phyloP scores from a whole-genome alignment of 176 grass and related monocot genomes.

The Thinopyrum elongatum region DNA sequence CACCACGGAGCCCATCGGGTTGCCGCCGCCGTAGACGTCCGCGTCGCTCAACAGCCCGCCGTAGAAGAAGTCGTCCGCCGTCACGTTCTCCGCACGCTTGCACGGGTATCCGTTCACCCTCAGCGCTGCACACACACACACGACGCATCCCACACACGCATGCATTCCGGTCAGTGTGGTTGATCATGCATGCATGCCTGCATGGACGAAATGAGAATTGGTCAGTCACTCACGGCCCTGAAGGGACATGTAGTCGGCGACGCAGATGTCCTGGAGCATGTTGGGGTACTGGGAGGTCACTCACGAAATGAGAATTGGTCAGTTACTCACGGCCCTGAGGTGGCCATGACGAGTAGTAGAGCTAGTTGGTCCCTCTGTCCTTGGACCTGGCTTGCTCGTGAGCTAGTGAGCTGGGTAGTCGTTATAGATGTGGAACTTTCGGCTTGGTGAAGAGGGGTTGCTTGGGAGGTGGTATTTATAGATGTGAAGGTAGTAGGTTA shows the following conservation, averaged over 20 bases:
- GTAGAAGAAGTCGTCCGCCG: constrained; percentile 67
- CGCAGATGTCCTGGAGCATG: constrained; percentile 80
- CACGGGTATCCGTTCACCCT: constrained; percentile 65
- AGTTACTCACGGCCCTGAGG: too few relatives aligned
- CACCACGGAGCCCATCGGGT: constrained; percentile 43
- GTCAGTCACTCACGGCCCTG: constrained; percentile 32
- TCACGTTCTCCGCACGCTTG: constrained; percentile 48
- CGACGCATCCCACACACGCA: too few relatives aligned
- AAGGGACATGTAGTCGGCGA: constrained; percentile 47
- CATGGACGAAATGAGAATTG: too few relatives aligned
- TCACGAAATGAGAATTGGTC: too few relatives aligned
- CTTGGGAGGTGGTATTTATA: constrained; percentile 3
- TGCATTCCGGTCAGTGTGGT: not conserved
- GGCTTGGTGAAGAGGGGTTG: not conserved
- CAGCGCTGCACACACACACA: constrained; percentile 13
- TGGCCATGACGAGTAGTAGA: too few relatives aligned
- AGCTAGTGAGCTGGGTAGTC: too few relatives aligned
- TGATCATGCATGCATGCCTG: too few relatives aligned
- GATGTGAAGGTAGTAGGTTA: not conserved
- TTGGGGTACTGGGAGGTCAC: constrained; percentile 53
- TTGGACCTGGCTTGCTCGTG: too few relatives aligned
- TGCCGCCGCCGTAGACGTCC: constrained; percentile 45
- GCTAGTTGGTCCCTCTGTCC: too few relatives aligned
- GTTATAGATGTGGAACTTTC: not conserved
- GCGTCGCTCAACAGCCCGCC: constrained; percentile 7